Conservation (phyloP, 1,139 yeast genomes). For the Blastobotrys arbuscula region DNA sequence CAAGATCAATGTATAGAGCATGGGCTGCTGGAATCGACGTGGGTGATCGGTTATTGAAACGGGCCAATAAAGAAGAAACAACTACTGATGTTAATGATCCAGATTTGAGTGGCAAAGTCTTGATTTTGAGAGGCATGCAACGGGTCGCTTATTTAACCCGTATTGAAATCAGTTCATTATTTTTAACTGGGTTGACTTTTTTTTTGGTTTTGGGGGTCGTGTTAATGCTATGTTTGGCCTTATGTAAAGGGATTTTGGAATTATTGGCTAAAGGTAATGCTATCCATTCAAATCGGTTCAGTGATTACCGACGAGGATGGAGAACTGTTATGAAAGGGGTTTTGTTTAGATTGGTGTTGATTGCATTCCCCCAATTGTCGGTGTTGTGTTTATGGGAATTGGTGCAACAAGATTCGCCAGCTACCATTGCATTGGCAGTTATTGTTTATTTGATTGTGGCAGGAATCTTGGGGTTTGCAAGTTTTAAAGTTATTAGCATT, state of each 20-base stretch:
- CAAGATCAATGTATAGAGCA: conserved; percentile 19
- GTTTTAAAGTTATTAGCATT: conserved; percentile 59
- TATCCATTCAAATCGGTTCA: conserved; percentile 55
- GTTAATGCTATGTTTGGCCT: conserved; percentile 55
- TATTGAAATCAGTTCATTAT: conserved; percentile 80
- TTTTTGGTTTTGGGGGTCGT: conserved; percentile 71
- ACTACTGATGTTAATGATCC: conserved; percentile 67
- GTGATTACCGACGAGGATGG: conserved; percentile 80
- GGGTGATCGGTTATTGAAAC: conserved; percentile 2
- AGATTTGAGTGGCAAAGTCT: conserved; percentile 52
- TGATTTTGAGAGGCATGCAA: conserved; percentile 84
- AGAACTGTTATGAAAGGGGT: conserved; percentile 78
- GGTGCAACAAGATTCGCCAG: conserved; percentile 76
- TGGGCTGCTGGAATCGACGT: conserved; percentile 16
- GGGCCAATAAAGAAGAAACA: conserved; percentile 37
- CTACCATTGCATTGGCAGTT: conserved; percentile 71
- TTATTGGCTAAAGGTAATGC: conserved; percentile 55
- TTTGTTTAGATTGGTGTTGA: conserved; percentile 68
- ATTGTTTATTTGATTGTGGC: conserved; percentile 54
- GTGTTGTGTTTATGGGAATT: conserved; percentile 87
- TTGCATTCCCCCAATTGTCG: conserved; percentile 82
- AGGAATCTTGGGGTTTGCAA: conserved; percentile 65
- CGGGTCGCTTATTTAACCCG: conserved; percentile 81
- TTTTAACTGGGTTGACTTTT: conserved; percentile 81
- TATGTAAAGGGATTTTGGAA: conserved; percentile 73